phyloP scores from a whole-genome alignment of 257 asterid genomes.

The Craterostigma plantagineum region DNA sequence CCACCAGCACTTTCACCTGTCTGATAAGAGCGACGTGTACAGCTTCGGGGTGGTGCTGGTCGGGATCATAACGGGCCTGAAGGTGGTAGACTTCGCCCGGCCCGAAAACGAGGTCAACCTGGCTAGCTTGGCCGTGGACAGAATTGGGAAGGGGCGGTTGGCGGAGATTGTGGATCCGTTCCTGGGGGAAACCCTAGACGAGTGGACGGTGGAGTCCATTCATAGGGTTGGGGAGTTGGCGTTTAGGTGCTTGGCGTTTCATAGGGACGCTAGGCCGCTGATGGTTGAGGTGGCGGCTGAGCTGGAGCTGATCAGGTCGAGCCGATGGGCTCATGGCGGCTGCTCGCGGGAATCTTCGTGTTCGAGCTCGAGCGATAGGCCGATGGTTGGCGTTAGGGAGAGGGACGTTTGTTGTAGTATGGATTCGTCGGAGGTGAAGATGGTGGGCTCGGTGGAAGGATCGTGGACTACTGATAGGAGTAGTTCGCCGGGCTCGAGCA shows the following conservation, averaged over 20 bases:
- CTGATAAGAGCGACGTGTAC: slow-evolving; percentile 90
- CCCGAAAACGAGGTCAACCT: slow-evolving; percentile 62
- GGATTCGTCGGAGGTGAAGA: slow-evolving; percentile 12
- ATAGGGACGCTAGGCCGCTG: slow-evolving; percentile 78
- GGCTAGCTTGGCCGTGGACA: slow-evolving; percentile 70
- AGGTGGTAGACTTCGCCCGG: slow-evolving; percentile 75
- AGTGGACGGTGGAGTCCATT: slow-evolving; percentile 76
- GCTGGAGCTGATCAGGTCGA: slow-evolving; percentile 66
- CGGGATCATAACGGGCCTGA: slow-evolving; percentile 68
- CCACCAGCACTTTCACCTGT: slow-evolving; percentile 85
- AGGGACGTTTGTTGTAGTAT: slow-evolving; percentile 8
- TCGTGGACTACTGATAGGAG: too few species aligned
- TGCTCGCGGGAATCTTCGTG: too few species aligned
- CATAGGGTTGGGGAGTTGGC: slow-evolving; percentile 81
- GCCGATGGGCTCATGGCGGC: slow-evolving; percentile 63
- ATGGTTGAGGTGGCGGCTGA: slow-evolving; percentile 92
- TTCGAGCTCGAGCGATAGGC: too few species aligned
- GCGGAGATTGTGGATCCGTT: slow-evolving; percentile 75
- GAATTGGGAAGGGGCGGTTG: slow-evolving; percentile 66
- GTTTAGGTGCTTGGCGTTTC: slow-evolving; percentile 83
- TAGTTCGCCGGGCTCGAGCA: too few species aligned
- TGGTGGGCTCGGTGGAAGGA: slow-evolving; percentile 9
- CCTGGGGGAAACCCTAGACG: slow-evolving; percentile 66
- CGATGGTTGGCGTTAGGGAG: too few species aligned
- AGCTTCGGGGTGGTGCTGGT: slow-evolving; percentile 95